Evolutionary conservation across 495 filamentous ascomycete genomes (phyloP).

Genomic region (Pyronema domesticum): DNA sequence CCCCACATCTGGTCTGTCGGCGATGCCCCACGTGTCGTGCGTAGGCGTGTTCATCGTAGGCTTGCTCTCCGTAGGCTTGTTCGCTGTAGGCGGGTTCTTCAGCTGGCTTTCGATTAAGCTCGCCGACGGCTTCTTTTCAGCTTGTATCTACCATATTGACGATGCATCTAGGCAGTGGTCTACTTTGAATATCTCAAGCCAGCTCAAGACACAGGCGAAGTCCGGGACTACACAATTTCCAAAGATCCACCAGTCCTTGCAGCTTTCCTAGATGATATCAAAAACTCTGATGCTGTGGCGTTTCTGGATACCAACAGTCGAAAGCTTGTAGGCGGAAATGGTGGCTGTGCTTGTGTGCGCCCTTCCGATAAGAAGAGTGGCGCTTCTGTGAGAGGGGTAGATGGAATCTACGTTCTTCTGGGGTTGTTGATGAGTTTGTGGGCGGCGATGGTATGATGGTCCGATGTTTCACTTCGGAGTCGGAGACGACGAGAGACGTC

Average conservation of each 20-base stretch:
- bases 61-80: too few relatives aligned
- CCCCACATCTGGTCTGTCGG: too few relatives aligned
- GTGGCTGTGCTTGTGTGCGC: neutral
- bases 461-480: too few relatives aligned
- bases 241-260: neutral
- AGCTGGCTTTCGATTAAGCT: too few relatives aligned
- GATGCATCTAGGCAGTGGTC: neutral
- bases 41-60: too few relatives aligned
- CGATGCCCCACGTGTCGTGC: too few relatives aligned
- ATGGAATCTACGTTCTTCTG: too few relatives aligned
- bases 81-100: too few relatives aligned
- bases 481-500: too few relatives aligned
- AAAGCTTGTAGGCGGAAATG: neutral
- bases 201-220: constrained; percentile 1
- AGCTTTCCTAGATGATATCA: neutral
- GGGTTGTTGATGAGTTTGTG: too few relatives aligned
- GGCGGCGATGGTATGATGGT: too few relatives aligned
- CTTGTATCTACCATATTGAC: neutral
- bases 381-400: neutral
- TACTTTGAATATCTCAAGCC: neutral
- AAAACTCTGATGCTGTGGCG: neutral
- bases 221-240: neutral
- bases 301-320: neutral
- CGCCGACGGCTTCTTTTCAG: too few relatives aligned
- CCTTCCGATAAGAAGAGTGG: neutral